Evolutionary conservation across 192 early-diverging fungal genomes (phyloP), one percentile per base, ranked within the genome.

Genomic region (Gonapodya sp.): DNA sequence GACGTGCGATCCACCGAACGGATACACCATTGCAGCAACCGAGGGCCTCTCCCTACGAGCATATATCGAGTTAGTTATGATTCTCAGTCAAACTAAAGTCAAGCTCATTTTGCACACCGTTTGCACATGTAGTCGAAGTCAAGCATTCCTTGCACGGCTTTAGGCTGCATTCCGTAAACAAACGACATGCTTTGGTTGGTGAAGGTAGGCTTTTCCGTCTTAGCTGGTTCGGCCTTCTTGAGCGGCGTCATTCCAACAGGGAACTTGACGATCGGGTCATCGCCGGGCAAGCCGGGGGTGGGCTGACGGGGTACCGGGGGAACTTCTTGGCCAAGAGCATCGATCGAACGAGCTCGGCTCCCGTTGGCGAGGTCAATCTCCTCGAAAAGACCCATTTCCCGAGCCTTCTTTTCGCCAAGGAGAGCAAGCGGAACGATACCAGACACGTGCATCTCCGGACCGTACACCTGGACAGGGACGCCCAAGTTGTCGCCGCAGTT

Each of bases 121-220:
- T 95, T 94, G 92, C 97, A 99, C 91, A 99, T 99, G 78, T 93
- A 99, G 86, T 99, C 97, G 92, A 97, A 99, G 89, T 99, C 97
- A 16, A 99, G 89, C 97, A 99, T 99, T 83, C 97, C 97, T 88
- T 99, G 97, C 33, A 99, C 95, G 18, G 96, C 97, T 83, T 95
- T 93, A 79, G 97, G 96, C 89, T 99, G 97, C 97, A 99, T 99
- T 79, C 97, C 97, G 83, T 95, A 99, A 81, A 99, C 92, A 84
- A 99, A 96, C 16, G 96, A 88, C 79, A 96, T 94, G 18, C 96
- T 96, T 79, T 88, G 87, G 81, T 87, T 84, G 1, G 93, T 94
- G 87, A 97, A 96, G 30, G 94, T 92, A 36, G 88, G 86, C 81
- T 90, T n/a, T 46, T 80, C 46, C 8, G 46, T 64, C 8, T 24